These are phyloP conservation scores for Penicillium robsamsonii DNA, from an alignment of 495 filamentous ascomycete species.

Conservation along the genomic window DNA sequence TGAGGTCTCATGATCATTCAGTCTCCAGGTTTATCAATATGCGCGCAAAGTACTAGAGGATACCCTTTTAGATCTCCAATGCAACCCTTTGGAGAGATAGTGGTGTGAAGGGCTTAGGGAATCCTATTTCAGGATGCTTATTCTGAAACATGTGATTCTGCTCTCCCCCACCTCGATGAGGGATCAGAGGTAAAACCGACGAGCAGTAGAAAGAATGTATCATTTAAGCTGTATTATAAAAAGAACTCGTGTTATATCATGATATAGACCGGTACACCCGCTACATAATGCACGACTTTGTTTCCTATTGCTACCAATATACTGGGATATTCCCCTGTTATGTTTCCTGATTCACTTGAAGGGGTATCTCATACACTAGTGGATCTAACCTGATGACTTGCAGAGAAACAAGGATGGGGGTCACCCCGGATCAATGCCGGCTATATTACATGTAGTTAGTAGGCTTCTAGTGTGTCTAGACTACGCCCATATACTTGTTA, in stretches of 20 bases:
- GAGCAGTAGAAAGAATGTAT: neutral
- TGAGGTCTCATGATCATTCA: constrained; percentile 8
- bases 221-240: neutral
- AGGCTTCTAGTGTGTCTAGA: neutral
- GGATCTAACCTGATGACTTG: neutral
- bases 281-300: neutral
- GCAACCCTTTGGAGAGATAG: constrained; percentile 5
- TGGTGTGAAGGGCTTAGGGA: constrained; percentile 3
- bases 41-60: neutral
- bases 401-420: constrained; percentile 1
- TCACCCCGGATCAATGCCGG: neutral
- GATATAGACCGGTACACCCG: constrained; percentile 1
- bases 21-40: neutral
- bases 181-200: constrained; percentile 3
- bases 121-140: neutral
- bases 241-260: neutral
- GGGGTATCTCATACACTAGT: constrained; percentile 1
- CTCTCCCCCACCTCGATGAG: constrained; percentile 3
- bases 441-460: neutral
- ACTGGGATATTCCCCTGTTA: neutral
- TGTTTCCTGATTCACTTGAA: neutral
- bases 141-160: constrained; percentile 12
- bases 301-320: neutral
- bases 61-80: constrained; percentile 2
- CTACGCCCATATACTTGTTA: neutral